Base-by-base conservation (phyloP, 2,329 filamentous ascomycete genomes). In the Endocalyx cinctus region DNA sequence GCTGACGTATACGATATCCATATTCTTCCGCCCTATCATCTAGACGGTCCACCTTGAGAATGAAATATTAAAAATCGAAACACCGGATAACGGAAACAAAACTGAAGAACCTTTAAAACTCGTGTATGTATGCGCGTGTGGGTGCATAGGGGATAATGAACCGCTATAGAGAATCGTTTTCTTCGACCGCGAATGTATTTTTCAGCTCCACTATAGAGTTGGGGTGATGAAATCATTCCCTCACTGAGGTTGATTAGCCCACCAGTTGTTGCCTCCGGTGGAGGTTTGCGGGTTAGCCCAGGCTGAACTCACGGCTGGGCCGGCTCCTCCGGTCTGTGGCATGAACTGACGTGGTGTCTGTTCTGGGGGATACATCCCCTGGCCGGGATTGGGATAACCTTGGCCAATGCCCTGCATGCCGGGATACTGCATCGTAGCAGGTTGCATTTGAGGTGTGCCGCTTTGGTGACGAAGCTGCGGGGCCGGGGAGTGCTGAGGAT, bases 311-410 rank as follows among this genome's bases (percentile, higher is more conserved):
- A 69, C 69, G 5, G 70, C 63, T 10, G 72, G 70, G n/a, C n/a
- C n/a, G 6, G 62, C 59, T 4, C 60, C 62, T 4, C 78, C 59
- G 47, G 71, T 60, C 58, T 79, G 69, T 50, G 82, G 78, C 76
- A 87, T 74, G 63, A 82, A 83, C 51, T 80, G 74, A 33, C 79
- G 67, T 4, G 76, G 72, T 2, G 75, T 79, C 58, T 80, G 77
- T 29, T 83, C 79, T 17, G 76, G 61, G 13, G 74, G 63, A 46
- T 79, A 80, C 49, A 82, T 74, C 32, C 67, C 69, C 47, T 78
- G 74, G 6, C 69, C 64, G 17, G 71, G 64, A n/a, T 64, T 62
- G 17, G 69, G 62, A 48, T 78, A 79, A 22, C 68, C 66, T 48
- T 81, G 79, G 20, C 67, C 66, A 58, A 82, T 70, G 26, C 70